Evolutionary conservation across 73 alveolate species (phyloP).

Genomic region (Paramecium biaurelia): DNA sequence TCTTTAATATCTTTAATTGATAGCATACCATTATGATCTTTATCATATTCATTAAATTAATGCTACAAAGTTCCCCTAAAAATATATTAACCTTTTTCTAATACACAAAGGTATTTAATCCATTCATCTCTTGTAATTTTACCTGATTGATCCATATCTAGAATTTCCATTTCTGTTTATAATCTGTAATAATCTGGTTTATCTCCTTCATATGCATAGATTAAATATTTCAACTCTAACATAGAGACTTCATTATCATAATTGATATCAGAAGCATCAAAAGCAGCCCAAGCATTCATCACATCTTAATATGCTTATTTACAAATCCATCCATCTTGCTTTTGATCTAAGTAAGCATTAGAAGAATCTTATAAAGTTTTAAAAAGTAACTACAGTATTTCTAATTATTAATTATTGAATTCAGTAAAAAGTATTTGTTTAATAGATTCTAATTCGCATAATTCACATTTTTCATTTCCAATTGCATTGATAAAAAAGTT

Average conservation of each 20-base stretch:
- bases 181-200: conserved; percentile 46
- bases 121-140: conserved; percentile 52
- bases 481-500: conserved; percentile 8
- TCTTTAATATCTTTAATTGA: neutral
- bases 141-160: conserved; percentile 51
- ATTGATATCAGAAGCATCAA: conserved; percentile 52
- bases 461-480: neutral
- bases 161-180: conserved; percentile 42
- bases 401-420: conserved; percentile 14
- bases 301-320: conserved; percentile 43
- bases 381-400: neutral
- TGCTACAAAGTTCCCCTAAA: neutral
- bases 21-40: neutral
- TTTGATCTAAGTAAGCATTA: conserved; percentile 8
- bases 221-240: conserved; percentile 38
- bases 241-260: conserved; percentile 21
- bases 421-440: neutral
- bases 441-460: neutral
- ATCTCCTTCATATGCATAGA: conserved; percentile 53
- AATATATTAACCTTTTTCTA: neutral
- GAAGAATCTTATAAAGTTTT: conserved; percentile 30
- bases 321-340: neutral
- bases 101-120: conserved; percentile 37
- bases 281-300: conserved; percentile 61
- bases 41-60: conserved; percentile 1